Evolutionary conservation across 495 filamentous ascomycete genomes (phyloP).

Genomic region (Penicillium nucicola): DNA sequence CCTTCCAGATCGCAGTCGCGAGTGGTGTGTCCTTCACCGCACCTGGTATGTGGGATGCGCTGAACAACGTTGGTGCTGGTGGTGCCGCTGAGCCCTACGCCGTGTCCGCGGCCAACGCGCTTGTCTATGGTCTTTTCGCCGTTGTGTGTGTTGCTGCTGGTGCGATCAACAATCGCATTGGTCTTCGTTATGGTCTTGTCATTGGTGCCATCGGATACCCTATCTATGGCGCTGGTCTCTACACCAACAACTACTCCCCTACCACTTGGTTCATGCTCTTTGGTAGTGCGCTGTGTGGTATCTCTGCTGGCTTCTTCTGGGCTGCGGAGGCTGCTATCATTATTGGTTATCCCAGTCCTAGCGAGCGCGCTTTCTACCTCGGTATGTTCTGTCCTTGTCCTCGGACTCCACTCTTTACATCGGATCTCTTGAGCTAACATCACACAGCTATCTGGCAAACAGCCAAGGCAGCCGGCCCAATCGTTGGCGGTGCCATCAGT

Average conservation of each 20-base stretch:
- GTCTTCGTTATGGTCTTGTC: constrained; percentile 56
- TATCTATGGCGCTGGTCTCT: constrained; percentile 52
- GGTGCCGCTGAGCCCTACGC: constrained; percentile 33
- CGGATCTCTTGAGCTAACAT: background rate
- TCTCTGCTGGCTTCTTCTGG: constrained; percentile 67
- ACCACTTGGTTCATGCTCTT: constrained; percentile 62
- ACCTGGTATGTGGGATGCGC: constrained; percentile 34
- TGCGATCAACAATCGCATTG: constrained; percentile 49
- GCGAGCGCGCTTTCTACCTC: constrained; percentile 52
- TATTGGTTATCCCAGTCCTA: constrained; percentile 58
- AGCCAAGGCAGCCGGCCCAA: constrained; percentile 30
- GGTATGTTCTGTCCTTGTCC: constrained; percentile 5
- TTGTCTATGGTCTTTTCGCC: constrained; percentile 31
- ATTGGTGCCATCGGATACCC: constrained; percentile 50
- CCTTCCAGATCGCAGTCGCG: constrained; percentile 32
- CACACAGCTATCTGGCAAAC: constrained; percentile 31
- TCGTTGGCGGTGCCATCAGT: constrained; percentile 31
- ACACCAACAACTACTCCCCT: constrained; percentile 61
- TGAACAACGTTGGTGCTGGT: constrained; percentile 34
- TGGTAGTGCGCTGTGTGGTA: constrained; percentile 61
- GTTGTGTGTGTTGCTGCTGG: constrained; percentile 31
- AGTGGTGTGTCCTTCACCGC: constrained; percentile 34
- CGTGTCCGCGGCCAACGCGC: constrained; percentile 30
- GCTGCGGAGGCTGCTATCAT: constrained; percentile 63
- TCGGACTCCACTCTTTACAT: background rate